Base-by-base conservation (phyloP, 176 grass and related monocot species). In the Chrysopogon serrulatus region DNA sequence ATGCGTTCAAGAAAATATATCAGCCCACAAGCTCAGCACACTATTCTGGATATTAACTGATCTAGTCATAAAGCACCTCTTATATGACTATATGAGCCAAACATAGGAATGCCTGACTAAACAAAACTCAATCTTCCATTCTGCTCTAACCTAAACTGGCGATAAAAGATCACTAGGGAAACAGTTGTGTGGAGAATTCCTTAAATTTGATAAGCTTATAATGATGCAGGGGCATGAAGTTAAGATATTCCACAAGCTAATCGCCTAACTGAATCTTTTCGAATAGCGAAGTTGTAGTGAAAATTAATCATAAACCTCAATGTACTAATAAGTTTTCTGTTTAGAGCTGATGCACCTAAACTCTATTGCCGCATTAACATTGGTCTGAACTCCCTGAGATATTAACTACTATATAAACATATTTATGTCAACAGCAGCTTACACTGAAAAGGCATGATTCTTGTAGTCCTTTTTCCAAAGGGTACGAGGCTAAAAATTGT, bases 131-230 rank as follows among this genome's bases (percentile, higher is more conserved):
- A 2, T 8, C 44, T 32, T 84, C 14, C 0, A 84, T n/a, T n/a
- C 59, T 14, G 40, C 31, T 28, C 7, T 16, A 70, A 5, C 60
- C 60, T 81, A 61, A 82, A 69, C 6, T 6, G 10, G n/a, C 12
- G 19, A 61, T 10, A 49, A 28, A 73, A 57, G 19, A 86, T 68
- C 42, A 68, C 14, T 35, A 57, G 37, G 21, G 1, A 3, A 43
- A 19, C 13, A 24, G 13, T 3, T 16, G 48, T 53, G 31, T 65
- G 36, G 60, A 5, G 66, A 75, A n/a, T 36, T 43, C 2, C 30
- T 51, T 14, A 77, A 84, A 45, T 19, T 69, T 18, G 17, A 44
- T n/a, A 66, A 44, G 59, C 76, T 79, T 86, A 73, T 73, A 43
- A 80, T 53, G 54, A 79, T 41, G 66, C 71, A 54, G 10, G 41